Conservation (phyloP, 2,329 filamentous ascomycete species). For the Colletotrichum lindemuthianum region DNA sequence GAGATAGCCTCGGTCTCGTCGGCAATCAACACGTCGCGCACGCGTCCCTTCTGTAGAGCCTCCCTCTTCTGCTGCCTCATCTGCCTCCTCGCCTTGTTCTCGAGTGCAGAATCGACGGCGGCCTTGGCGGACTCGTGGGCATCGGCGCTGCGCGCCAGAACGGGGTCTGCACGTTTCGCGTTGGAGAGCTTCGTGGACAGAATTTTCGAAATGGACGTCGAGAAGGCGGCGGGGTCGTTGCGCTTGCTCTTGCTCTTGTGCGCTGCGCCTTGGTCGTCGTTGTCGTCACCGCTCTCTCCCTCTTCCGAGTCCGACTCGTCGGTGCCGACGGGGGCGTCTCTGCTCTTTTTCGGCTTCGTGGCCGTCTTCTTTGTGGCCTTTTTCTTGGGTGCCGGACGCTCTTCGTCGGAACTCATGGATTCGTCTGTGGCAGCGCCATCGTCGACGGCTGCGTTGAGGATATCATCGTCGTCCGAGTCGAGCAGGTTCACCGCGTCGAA, state of each 20-base stretch:
- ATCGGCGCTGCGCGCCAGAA: slow-evolving; percentile 84
- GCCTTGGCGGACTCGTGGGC: slow-evolving; percentile 79
- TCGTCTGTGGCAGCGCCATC: slow-evolving; percentile 54
- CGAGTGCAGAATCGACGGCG: slow-evolving; percentile 79
- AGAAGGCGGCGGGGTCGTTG: slow-evolving; percentile 91
- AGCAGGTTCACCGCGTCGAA: slow-evolving; percentile 64
- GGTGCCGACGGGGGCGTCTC: slow-evolving; percentile 34
- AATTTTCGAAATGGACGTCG: slow-evolving; percentile 93
- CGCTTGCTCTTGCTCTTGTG: slow-evolving; percentile 75
- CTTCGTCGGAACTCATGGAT: slow-evolving; percentile 49
- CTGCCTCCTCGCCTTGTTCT: slow-evolving; percentile 81
- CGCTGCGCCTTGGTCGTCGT: slow-evolving; percentile 49
- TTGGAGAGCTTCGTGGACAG: slow-evolving; percentile 87
- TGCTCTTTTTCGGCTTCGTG: slow-evolving; percentile 39
- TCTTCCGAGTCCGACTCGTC: slow-evolving; percentile 46
- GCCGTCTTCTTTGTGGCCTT: slow-evolving; percentile 39
- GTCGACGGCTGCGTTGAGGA: slow-evolving; percentile 63
- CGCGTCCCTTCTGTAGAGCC: slow-evolving; percentile 85
- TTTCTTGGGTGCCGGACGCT: slow-evolving; percentile 43
- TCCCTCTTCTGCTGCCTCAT: slow-evolving; percentile 82
- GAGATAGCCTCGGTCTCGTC: slow-evolving; percentile 56
- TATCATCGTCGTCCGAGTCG: slow-evolving; percentile 66
- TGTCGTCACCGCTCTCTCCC: slow-evolving; percentile 38
- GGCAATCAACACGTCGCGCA: slow-evolving; percentile 83
- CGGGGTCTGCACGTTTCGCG: slow-evolving; percentile 85